These are phyloP conservation scores for Clausena lansium DNA, from an alignment of 345 rosid genomes.

Conservation along the genomic window DNA sequence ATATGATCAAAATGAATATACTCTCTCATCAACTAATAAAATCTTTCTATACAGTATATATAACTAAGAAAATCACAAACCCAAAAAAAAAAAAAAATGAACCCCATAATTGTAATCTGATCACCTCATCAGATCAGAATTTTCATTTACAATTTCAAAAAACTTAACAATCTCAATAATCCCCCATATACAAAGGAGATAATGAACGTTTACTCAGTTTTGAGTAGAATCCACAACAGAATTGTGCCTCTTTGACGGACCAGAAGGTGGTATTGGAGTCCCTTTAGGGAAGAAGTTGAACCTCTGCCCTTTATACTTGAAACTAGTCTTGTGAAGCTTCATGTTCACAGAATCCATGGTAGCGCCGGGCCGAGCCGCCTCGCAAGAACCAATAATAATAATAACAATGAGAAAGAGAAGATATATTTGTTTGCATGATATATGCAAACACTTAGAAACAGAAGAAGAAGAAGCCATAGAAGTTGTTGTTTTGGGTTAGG, in stretches of 20 bases:
- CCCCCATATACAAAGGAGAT: background rate
- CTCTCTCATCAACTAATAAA: constrained; percentile 8
- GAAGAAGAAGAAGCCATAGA: constrained; percentile 24
- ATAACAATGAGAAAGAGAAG: constrained; percentile 26
- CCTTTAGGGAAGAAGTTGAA: constrained; percentile 85
- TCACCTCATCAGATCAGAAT: constrained; percentile 1
- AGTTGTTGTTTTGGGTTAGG: background rate
- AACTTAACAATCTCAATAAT: background rate
- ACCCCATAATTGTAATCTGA: constrained; percentile 6
- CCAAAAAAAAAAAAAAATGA: background rate
- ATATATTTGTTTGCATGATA: constrained; percentile 16
- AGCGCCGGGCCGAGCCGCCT: constrained; percentile 35
- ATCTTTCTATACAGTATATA: constrained; percentile 28
- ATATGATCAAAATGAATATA: constrained; percentile 10
- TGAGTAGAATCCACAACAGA: constrained; percentile 36
- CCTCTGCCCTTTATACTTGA: constrained; percentile 35
- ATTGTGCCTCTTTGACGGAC: constrained; percentile 83
- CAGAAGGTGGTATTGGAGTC: constrained; percentile 71
- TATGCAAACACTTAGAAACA: constrained; percentile 9
- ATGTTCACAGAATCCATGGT: constrained; percentile 4
- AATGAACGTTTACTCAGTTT: constrained; percentile 21
- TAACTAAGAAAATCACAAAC: constrained; percentile 8
- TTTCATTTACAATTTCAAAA: constrained; percentile 19
- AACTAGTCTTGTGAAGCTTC: constrained; percentile 31
- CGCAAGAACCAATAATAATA: constrained; percentile 32